These are phyloP conservation scores for Hibiscus tridactylites DNA, from an alignment of 345 rosid species.

Conservation along the genomic window DNA sequence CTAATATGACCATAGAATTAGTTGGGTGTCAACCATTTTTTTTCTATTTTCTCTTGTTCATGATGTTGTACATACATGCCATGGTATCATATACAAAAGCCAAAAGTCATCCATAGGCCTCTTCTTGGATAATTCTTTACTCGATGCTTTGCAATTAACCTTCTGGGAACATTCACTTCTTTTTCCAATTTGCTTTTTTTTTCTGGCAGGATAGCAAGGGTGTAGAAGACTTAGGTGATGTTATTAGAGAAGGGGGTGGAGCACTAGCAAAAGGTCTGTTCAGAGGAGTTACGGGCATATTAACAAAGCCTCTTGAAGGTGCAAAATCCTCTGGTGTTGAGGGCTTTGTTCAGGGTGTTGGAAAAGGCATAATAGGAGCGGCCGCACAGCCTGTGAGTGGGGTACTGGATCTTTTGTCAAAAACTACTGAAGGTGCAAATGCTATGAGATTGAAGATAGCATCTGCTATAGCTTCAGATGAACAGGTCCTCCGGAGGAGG, in stretches of 20 bases:
- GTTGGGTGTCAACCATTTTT: neutral
- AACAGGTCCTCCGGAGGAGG: slow-evolving; percentile 89
- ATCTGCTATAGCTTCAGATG: slow-evolving; percentile 96
- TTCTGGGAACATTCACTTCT: neutral
- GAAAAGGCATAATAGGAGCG: slow-evolving; percentile 95
- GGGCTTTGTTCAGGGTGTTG: slow-evolving; percentile 97
- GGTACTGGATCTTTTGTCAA: slow-evolving; percentile 92
- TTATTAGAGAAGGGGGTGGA: slow-evolving; percentile 98
- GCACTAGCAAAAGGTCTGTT: slow-evolving; percentile 94
- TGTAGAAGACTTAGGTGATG: slow-evolving; percentile 90
- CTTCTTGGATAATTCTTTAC: neutral
- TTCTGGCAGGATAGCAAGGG: slow-evolving; percentile 78
- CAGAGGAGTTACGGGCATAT: slow-evolving; percentile 96
- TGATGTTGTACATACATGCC: neutral
- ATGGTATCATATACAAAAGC: neutral
- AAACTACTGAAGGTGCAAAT: slow-evolving; percentile 99
- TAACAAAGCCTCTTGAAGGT: slow-evolving; percentile 97
- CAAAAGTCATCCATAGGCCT: neutral
- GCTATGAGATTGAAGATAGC: slow-evolving; percentile 97
- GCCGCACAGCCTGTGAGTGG: slow-evolving; percentile 99
- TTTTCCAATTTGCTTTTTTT: slow-evolving; percentile 7
- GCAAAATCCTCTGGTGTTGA: slow-evolving; percentile 97
- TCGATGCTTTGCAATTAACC: slow-evolving; percentile 12
- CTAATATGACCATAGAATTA: neutral
- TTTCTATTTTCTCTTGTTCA: neutral